A percentile compares a stretch with the other conserved stretches of the same genome.
Conservation (phyloP, 257 asterid genomes). For the Coffea eugenioides region DNA sequence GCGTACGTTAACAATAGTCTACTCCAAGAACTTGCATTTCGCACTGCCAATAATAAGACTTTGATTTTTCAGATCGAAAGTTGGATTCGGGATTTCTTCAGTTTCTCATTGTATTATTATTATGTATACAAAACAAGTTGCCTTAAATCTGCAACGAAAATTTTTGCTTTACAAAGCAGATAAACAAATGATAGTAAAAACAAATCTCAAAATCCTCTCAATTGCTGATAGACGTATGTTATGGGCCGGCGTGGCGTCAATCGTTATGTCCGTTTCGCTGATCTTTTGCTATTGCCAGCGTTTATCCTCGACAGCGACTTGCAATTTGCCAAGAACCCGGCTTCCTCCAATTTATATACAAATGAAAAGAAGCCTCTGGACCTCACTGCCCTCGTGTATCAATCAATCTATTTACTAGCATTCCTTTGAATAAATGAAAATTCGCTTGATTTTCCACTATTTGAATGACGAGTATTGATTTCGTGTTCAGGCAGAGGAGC, state of each 20-base stretch:
- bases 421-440: constrained; percentile 51
- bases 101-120: neutral
- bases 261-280: neutral
- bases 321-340: neutral
- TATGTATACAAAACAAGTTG: neutral
- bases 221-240: neutral
- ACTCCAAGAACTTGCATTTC: neutral
- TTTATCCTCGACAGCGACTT: neutral
- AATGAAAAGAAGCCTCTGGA: neutral
- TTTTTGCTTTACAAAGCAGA: neutral
- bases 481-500: constrained; percentile 30
- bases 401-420: neutral
- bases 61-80: neutral
- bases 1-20: neutral
- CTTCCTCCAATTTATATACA: neutral
- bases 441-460: constrained; percentile 29
- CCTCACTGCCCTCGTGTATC: neutral
- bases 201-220: neutral
- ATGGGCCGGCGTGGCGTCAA: neutral
- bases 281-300: neutral
- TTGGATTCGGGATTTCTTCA: neutral
- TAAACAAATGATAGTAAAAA: neutral
- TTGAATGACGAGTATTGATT: constrained; percentile 11
- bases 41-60: neutral
- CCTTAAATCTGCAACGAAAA: neutral